phyloP scores from a whole-genome alignment of 192 early-diverging fungal genomes.

The Backusella psychrophila region DNA sequence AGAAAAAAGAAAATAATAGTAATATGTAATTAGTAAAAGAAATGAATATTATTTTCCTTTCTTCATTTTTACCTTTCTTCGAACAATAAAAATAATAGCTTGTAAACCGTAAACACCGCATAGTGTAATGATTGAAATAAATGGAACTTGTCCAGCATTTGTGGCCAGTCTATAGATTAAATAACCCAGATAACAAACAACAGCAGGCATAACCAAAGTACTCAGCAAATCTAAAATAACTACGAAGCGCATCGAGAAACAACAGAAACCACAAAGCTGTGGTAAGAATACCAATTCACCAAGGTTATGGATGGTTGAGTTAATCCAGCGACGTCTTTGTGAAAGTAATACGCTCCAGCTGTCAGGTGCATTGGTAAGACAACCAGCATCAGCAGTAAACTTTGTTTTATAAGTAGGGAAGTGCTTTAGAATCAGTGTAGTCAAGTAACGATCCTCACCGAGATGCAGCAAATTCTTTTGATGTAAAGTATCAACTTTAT shows the following conservation, averaged over 20 bases:
- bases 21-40: background rate
- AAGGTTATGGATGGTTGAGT: conserved; percentile 98
- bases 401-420: conserved; percentile 94
- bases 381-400: conserved; percentile 89
- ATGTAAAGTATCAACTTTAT: conserved; percentile 93
- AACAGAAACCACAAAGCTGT: conserved; percentile 95
- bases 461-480: conserved; percentile 97
- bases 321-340: conserved; percentile 99
- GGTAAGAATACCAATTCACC: conserved; percentile 90
- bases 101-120: conserved; percentile 82
- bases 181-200: conserved; percentile 84
- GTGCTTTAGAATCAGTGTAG: conserved; percentile 90
- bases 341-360: conserved; percentile 90
- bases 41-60: conserved; percentile 1
- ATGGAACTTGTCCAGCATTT: conserved; percentile 62
- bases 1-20: background rate
- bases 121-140: conserved; percentile 83
- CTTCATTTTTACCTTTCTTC: conserved; percentile 56
- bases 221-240: conserved; percentile 92
- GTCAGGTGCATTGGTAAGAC: conserved; percentile 92
- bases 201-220: conserved; percentile 91
- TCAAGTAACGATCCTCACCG: conserved; percentile 98
- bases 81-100: conserved; percentile 68
- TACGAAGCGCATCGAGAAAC: conserved; percentile 96
- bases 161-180: conserved; percentile 63